Percentiles rank a stretch among this genome's conserved stretches.
These are phyloP conservation scores for Aspergillus campestris DNA, from an alignment of 495 filamentous ascomycete species.

Conservation along the genomic window DNA sequence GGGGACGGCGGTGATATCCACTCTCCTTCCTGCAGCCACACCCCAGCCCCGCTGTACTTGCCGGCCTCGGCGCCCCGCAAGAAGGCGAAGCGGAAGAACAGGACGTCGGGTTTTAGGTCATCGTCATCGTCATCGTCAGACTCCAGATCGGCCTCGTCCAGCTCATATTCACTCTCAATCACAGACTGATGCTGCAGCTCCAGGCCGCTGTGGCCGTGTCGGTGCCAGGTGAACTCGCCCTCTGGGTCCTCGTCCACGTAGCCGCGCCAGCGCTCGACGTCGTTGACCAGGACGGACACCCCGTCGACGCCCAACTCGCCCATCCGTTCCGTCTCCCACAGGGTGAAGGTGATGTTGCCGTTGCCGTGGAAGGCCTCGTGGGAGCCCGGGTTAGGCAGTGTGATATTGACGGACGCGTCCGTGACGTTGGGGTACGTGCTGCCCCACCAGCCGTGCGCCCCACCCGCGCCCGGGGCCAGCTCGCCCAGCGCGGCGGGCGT, in stretches of 20 bases:
- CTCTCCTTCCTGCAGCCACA: conserved; percentile 59
- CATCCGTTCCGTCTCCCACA: conserved; percentile 38
- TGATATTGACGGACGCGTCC: conserved; percentile 40
- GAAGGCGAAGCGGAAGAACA: conserved; percentile 84
- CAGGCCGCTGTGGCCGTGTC: conserved; percentile 35
- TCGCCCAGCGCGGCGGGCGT: conserved; percentile 59
- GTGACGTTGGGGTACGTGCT: conserved; percentile 59
- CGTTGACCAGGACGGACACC: conserved; percentile 83
- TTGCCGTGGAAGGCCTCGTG: conserved; percentile 27
- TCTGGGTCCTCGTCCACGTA: conserved; percentile 43
- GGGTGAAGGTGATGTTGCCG: conserved; percentile 51
- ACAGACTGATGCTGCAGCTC: conserved; percentile 23
- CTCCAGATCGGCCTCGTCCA: conserved; percentile 14
- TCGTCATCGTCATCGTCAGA: conserved; percentile 30
- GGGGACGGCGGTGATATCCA: conserved; percentile 48
- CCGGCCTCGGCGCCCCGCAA: conserved; percentile 59
- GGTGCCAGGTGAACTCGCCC: conserved; percentile 40
- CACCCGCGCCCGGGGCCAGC: conserved; percentile 23
- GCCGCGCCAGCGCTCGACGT: conserved; percentile 75
- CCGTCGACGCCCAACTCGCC: conserved; percentile 69
- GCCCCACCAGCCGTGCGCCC: conserved; percentile 46
- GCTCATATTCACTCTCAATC: conserved; percentile 8
- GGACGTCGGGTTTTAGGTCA: conserved; percentile 34
- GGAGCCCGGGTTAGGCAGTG: conserved; percentile 27
- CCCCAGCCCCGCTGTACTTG: conserved; percentile 75